Conservation (phyloP, 1,284 basidiomycete genomes). For the Trichosporon ovoides region DNA sequence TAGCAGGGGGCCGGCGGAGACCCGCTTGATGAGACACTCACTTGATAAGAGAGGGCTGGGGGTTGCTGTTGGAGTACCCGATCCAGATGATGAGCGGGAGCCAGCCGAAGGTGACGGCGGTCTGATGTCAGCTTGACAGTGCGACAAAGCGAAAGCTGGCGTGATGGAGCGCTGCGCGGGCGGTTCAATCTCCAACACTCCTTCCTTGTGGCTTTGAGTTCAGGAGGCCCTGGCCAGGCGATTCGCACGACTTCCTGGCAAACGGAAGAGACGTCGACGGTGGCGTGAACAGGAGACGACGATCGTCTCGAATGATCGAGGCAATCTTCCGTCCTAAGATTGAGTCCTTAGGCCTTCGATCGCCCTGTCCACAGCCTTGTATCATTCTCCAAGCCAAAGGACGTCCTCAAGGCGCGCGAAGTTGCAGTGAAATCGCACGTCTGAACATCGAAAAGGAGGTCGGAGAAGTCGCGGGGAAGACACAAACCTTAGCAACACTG, state of each 20-base stretch:
- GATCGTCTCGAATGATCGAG: too few relatives aligned
- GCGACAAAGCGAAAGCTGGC: background rate
- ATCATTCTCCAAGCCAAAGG: background rate
- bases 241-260: too few relatives aligned
- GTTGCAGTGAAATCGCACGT: background rate
- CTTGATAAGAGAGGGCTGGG: conserved; percentile 91
- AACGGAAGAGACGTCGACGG: too few relatives aligned
- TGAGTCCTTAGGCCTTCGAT: too few relatives aligned
- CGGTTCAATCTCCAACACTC: background rate
- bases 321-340: too few relatives aligned
- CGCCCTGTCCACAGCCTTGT: too few relatives aligned
- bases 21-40: conserved; percentile 49
- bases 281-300: too few relatives aligned
- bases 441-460: background rate
- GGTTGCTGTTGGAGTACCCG: conserved; percentile 80
- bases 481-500: conserved; percentile 21
- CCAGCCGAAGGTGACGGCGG: conserved; percentile 83
- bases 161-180: background rate
- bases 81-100: conserved; percentile 90
- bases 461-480: background rate
- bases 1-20: conserved; percentile 11
- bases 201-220: background rate
- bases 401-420: background rate
- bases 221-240: too few relatives aligned
- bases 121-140: conserved; percentile 53